phyloP scores from a whole-genome alignment of 768 basidiomycete genomes.

The Calocybe indica region DNA sequence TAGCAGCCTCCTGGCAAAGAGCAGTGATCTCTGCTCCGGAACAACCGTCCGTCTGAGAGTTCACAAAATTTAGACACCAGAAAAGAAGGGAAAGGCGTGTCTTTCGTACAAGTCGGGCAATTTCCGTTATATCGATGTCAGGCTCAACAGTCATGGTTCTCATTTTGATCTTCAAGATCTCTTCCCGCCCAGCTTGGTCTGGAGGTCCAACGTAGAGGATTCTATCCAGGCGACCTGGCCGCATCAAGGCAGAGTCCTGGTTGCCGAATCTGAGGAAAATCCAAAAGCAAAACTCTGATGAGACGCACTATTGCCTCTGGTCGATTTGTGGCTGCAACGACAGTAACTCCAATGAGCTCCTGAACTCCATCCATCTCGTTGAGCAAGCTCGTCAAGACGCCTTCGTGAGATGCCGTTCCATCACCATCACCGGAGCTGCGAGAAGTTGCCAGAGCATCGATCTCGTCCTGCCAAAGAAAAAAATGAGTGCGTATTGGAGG shows the following conservation, averaged over 20 bases:
- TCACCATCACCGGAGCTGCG: constrained; percentile 58
- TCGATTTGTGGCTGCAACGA: constrained; percentile 93
- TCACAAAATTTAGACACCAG: neutral
- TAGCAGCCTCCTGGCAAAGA: constrained; percentile 93
- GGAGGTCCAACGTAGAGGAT: constrained; percentile 94
- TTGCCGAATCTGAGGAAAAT: neutral
- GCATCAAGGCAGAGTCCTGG: constrained; percentile 92
- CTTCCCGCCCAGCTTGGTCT: constrained; percentile 68
- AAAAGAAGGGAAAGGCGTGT: neutral
- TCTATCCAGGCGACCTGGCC: constrained; percentile 91
- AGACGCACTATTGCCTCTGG: constrained; percentile 82
- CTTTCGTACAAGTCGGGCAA: constrained; percentile 62
- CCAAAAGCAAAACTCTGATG: neutral
- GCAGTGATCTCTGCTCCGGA: constrained; percentile 93
- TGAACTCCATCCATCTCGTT: constrained; percentile 99
- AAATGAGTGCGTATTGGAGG: neutral
- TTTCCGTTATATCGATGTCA: constrained; percentile 54
- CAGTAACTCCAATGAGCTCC: constrained; percentile 89
- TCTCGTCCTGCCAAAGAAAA: constrained; percentile 69
- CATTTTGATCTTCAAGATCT: constrained; percentile 79
- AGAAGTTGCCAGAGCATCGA: constrained; percentile 87
- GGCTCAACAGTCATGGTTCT: constrained; percentile 76
- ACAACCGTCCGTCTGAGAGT: constrained; percentile 79
- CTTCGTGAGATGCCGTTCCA: constrained; percentile 61
- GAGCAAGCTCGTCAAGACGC: constrained; percentile 86